Base-by-base conservation (phyloP, 2,329 filamentous ascomycete species). In the Monosporascus sp. region DNA sequence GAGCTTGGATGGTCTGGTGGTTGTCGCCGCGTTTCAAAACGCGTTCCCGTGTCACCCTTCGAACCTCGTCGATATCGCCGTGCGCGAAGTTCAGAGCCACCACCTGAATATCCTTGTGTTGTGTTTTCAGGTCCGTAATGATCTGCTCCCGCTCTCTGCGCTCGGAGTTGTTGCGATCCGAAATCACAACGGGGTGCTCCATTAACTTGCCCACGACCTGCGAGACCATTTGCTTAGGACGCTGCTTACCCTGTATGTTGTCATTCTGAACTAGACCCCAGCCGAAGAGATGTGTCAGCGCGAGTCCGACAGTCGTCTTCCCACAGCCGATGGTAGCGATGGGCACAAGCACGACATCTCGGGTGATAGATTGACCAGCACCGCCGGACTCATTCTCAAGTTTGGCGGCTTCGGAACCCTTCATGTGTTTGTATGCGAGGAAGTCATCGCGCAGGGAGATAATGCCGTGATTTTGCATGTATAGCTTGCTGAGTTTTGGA, bases 211-310 rank as follows among this genome's bases (percentile, higher is more conserved):
- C 79, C 50, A 87, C 78, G 40, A 95, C 78, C 37, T 83, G 82
- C 49, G 84, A 79, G 0, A 87, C 88, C 68, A 99, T 97, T 51
- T 84, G 81, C 57, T 87, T 83, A 3, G 91, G 88, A 37, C 93
- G 88, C 52, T 80, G 81, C 68, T 88, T 87, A 58, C 86, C 90
- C 50, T 85, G 84, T 55, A 99, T 94, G 67, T 99, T 96, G 74
- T 99, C 94, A 68, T 99, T 99, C 67, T 99, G 94, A 48, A 97
- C 78, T 67, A 96, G 91, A 17, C 91, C 93, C 89, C 92, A 97
- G 51, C 80, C 84, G 60, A 97, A 97, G 1, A 99, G 80, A 64
- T 90, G 86, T 5, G 81, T 80, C 20, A 99, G 76, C 2, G 89
- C 92, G 49, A 95, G 72, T 3, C 89, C 91, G 49, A 99, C 75